Evolutionary conservation across 164 flowering plant genomes (phyloP), one percentile per base, ranked within the genome.

Genomic region (Stephania yunnanensis): DNA sequence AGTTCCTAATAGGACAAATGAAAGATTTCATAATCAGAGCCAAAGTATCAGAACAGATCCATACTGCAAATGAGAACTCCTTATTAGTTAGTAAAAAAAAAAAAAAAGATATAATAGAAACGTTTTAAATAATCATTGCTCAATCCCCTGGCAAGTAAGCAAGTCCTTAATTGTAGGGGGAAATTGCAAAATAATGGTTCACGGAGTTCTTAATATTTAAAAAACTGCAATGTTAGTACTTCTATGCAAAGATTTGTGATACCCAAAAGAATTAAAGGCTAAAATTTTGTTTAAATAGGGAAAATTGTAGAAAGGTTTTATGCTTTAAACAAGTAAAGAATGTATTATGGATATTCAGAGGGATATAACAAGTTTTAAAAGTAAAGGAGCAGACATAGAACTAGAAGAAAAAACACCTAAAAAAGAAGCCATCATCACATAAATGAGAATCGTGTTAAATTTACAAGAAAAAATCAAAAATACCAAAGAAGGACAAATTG

Each of bases 1-100:
- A 79, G 95, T 88, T 76, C 98, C 98, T 95, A 75, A 44, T 13
- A 36, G 42, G 42, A 36, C 46, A 68, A 68, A 20, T 11, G 8
- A n/a, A 44, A 42, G 3, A 36, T 36, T 36, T 36, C 42, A 36
- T 36, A 36, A 36, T 36, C 42, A 36, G 42, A 36, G 42, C 42
- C 42, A 36, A 61, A 50, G 20, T 13, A 72, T 71, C 25, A 74
- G 29, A 3, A 11, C 46, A 75, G 70, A 68, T 30, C 46, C 22
- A 22, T 52, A 79, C 7, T 29, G 50, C 7, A 63, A n/a, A 65
- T 22, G 44, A 42, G 11, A 55, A 55, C 19, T 2, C 25, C 25
- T 25, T 25, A 25, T 25, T 25, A 0, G 25, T 25, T 25, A 55
- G 61, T 15, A 55, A 17, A 55, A 55, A 55, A 25, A 25, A 25